Percentiles rank a stretch among this genome's conserved stretches.
Evolutionary conservation across 2,329 filamentous ascomycete genomes (phyloP).

Genomic region (Diaporthe sp.): DNA sequence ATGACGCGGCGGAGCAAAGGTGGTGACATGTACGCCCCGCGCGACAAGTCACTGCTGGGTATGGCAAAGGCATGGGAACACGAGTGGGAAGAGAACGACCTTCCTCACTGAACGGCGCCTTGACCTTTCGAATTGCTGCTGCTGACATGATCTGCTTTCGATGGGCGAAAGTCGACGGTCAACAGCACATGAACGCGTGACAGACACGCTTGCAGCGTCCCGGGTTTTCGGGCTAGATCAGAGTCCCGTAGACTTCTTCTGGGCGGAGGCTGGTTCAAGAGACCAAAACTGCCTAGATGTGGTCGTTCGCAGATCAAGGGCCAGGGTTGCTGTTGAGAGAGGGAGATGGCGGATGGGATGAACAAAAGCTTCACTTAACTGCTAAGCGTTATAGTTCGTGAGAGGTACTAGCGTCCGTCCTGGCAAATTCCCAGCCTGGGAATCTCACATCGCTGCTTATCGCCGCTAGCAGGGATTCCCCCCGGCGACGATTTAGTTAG

Average conservation of each 20-base stretch:
- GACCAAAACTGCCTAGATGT: too few species aligned
- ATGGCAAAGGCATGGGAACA: constrained; percentile 36
- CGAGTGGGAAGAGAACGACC: constrained; percentile 24
- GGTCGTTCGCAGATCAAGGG: neutral
- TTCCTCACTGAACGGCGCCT: neutral
- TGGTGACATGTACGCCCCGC: constrained; percentile 35
- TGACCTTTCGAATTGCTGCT: neutral
- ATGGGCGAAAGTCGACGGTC: too few species aligned
- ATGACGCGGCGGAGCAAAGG: constrained; percentile 28
- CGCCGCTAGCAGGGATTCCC: constrained; percentile 7
- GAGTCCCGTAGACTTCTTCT: neutral
- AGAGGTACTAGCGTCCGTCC: neutral
- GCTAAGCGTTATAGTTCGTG: neutral
- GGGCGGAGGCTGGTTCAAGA: neutral
- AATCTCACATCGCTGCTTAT: neutral
- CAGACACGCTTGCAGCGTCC: neutral
- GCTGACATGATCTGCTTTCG: too few species aligned
- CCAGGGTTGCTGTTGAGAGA: neutral
- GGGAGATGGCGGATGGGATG: neutral
- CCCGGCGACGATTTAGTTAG: neutral
- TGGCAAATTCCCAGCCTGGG: neutral
- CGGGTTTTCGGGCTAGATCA: neutral
- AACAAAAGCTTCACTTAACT: neutral
- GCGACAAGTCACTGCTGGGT: constrained; percentile 35
- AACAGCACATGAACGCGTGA: neutral